Evolutionary conservation across 352 stramenopile genomes (phyloP), one percentile per base, ranked within the genome.

Genomic region (Pythium brassicae): DNA sequence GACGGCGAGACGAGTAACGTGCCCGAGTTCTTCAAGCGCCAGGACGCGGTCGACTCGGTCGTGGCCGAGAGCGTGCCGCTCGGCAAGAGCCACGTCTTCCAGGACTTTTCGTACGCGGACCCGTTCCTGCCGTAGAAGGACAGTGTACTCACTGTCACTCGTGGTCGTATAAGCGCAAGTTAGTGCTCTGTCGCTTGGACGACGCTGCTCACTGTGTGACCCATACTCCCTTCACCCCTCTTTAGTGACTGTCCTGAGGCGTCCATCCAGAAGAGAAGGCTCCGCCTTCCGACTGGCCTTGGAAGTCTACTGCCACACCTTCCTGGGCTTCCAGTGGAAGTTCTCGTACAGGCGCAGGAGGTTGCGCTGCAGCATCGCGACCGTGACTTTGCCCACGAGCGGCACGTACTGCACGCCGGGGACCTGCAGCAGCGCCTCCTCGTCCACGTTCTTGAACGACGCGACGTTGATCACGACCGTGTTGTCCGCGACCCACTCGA

Each of bases 361-460:
- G 78, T 98, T 98, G 57, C 94, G 83, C 73, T 99, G 89, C 25
- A 99, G 75, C 77, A 98, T 97, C 34, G 95, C 93, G 34, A 99
- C 95, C 5, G 96, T 99, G 39, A 99, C 95, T 68, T 98, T 98
- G 50, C 96, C 96, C 26, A 99, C 95, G 29, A 98, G 85, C 27
- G 94, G 90, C 54, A 99, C 89, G 77, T 98, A 98, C 57, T 87
- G 86, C 34, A 98, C 89, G 48, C 93, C 94, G 14, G 83, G 75
- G 53, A 98, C 91, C 61, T 96, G 57, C 17, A 97, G 49, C 20
- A 99, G 72, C 29, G 74, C 76, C 12, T 91, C 83, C 62, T 98
- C 94, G 57, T 98, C 87, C 19, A 98, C 89, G 70, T 94, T 94
- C 80, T 99, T 99, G 75, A 97, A 97, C 44, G 87, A 94, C 53